Base-by-base conservation (phyloP, 1,139 yeast species). In the Blastobotrys elegans region DNA sequence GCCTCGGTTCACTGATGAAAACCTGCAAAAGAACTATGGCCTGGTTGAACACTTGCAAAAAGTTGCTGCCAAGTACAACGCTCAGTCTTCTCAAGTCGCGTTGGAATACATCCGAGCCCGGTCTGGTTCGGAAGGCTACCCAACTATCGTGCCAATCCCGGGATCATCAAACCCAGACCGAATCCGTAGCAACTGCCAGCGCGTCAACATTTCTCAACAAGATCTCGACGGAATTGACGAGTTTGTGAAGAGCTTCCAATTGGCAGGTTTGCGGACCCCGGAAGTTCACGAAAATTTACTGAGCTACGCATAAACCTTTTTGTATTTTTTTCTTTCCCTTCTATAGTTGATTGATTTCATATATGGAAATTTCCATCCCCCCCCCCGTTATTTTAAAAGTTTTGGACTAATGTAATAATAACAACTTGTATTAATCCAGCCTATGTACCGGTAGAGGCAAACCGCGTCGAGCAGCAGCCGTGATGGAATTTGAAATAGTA, bases 111-210 rank as follows among this genome's bases (percentile, higher is more conserved):
- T 86, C 53, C 40, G 76, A 70, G 41, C 29, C 14, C 22, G 33
- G 30, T 35, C 41, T 6, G 47, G 37, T 13, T 38, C 45, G n/a
- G 40, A 76, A 69, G 55, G 70, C 59, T 76, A 75, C 51, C 77
- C 88, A 14, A 72, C 70, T 48, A 73, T 86, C 43, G 65, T 88
- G 39, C 95, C 96, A 37, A 84, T 87, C 61, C 95, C 95, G 21
- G 82, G 89, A 47, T 80, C 86, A 8, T 74, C 88, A 5, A 75
- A 80, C 22, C 67, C 69, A 8, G 72, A 65, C 14, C 79, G 85
- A 60, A 78, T 83, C 26, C 71, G 73, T 44, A 83, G 77, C 59
- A 86, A 85, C 66, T 71, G 76, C 54, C 69, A 74, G 6, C 52
- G 68, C 20, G 64, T 79, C 37, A 64, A 66, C 13, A 69, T 86